Evolutionary conservation across 345 rosid species (phyloP), one percentile per base, ranked within the genome.

Genomic region (Aegle marmelos): DNA sequence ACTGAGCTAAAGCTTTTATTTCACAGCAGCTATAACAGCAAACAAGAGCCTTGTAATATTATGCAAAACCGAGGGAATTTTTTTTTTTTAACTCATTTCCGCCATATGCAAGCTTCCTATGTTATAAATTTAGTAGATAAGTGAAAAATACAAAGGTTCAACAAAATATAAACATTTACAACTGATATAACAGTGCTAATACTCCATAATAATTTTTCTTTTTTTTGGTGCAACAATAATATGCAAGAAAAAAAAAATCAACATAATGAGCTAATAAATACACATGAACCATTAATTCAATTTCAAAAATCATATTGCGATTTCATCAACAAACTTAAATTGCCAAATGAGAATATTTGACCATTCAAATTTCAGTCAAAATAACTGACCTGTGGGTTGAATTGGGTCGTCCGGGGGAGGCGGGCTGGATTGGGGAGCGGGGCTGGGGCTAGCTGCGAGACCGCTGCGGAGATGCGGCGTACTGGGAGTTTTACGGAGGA

Each of bases 341-440:
- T 16, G 21, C 25, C 68, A 9, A 60, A 34, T 8, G 41, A 9
- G 6, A 65, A 19, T 4, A 33, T 50, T 58, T 62, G 65, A 67
- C 34, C 48, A 16, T 33, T 39, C 6, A 54, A 39, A 48, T 16
- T 5, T 24, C 1, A 4, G 31, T 2, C 6, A 21, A 27, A 60
- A 28, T 6, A 59, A 5, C 41, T 4, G 22, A 92, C 97, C 97
- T 81, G 53, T 54, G 73, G 75, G 80, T 19, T 50, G 81, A 82
- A 68, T 62, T 2, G 86, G 75, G 68, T 80, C 79, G 33, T 75
- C 82, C 56, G 79, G 79, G 6, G 87, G 90, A 62, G 88, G 86
- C 4, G 88, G 93, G 60, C 89, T 91, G 67, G 89, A 79, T 33
- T 78, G 71, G 19, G 88, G 83, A 59, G 50, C 50, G 4, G 87